Evolutionary conservation across 768 basidiomycete genomes (phyloP).

Genomic region (Podaxis sp.): DNA sequence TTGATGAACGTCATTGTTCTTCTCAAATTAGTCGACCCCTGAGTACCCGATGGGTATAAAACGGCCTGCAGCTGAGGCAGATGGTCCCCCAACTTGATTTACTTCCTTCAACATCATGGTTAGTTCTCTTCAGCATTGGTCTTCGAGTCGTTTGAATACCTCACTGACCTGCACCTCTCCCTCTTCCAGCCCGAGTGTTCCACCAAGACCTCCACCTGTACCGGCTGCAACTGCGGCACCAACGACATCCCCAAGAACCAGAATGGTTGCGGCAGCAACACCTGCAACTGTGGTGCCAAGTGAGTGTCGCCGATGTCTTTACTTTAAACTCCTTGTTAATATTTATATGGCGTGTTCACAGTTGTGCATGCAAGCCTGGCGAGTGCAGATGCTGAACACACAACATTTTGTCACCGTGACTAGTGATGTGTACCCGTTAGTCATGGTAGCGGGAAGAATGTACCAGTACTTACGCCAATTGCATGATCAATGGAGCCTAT

Average conservation of each 20-base stretch:
- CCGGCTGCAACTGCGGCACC: constrained; percentile 19
- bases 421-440: neutral
- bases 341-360: constrained; percentile 4
- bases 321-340: neutral
- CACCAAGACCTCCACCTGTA: constrained; percentile 17
- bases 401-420: neutral
- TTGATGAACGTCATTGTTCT: neutral
- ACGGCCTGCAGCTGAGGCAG: neutral
- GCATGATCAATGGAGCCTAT: neutral
- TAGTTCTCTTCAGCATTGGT: neutral
- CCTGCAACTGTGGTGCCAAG: constrained; percentile 3
- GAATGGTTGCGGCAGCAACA: constrained; percentile 19
- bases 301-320: neutral
- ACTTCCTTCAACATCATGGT: constrained; percentile 1
- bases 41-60: neutral
- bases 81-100: neutral
- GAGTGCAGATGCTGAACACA: constrained; percentile 27
- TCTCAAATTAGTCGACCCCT: neutral
- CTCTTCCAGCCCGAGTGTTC: constrained; percentile 14
- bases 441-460: neutral
- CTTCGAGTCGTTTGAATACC: neutral
- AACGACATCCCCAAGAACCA: constrained; percentile 32
- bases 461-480: neutral
- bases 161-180: neutral
- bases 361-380: constrained; percentile 30